These are phyloP conservation scores for Cryptococcus hybrid DNA, from an alignment of 1,284 basidiomycete species.

Conservation along the genomic window DNA sequence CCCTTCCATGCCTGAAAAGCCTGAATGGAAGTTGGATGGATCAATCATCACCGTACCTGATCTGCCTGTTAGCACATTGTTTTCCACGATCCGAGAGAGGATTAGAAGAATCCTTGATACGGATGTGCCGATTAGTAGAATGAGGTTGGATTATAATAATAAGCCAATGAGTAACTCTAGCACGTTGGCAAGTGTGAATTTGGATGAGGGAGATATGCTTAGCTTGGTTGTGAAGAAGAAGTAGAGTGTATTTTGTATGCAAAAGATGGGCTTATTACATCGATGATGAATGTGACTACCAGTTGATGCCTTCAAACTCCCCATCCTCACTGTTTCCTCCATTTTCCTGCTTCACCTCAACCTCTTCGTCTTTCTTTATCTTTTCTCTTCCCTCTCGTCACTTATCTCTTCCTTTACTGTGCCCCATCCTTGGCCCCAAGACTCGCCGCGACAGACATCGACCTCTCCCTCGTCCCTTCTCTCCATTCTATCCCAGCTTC, in stretches of 20 bases:
- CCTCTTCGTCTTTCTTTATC: conserved; percentile 5
- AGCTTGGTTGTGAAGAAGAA: conserved; percentile 70
- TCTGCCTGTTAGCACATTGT: conserved; percentile 72
- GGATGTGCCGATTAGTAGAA: conserved; percentile 69
- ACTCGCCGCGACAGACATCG: neutral
- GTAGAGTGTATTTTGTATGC: conserved; percentile 16
- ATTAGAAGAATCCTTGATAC: conserved; percentile 74
- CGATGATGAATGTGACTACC: neutral
- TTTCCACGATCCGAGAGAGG: conserved; percentile 82
- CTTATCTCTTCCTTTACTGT: neutral
- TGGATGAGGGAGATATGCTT: conserved; percentile 82
- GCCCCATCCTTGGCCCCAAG: neutral
- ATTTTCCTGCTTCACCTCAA: neutral
- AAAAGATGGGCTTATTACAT: neutral
- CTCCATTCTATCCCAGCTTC: neutral
- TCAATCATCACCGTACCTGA: conserved; percentile 70
- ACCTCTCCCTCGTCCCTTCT: neutral
- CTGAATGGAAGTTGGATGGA: conserved; percentile 90
- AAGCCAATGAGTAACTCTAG: conserved; percentile 82
- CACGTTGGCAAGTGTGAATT: conserved; percentile 78
- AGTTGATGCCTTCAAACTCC: neutral
- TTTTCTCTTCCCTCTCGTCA: neutral
- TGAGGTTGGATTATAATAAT: conserved; percentile 70
- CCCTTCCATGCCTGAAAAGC: conserved; percentile 70
- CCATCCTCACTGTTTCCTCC: neutral